phyloP scores from a whole-genome alignment of 352 stramenopile genomes.

The Globisporangium spiculum region DNA sequence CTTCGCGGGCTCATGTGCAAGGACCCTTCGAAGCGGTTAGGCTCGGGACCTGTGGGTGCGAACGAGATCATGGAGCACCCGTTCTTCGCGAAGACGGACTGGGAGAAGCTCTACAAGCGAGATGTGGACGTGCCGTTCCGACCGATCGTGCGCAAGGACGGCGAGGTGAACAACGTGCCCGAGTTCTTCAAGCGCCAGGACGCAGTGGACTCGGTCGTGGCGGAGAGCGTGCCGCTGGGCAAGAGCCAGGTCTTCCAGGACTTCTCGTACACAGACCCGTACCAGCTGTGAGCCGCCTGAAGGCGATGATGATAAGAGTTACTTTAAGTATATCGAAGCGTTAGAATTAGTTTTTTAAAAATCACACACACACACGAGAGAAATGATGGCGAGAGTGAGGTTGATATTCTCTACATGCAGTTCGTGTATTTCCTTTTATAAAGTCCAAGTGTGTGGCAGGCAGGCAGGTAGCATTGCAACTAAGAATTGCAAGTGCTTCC shows the following conservation, averaged over 20 bases:
- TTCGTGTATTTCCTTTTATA: neutral
- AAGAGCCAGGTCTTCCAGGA: constrained; percentile 73
- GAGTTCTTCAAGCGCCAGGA: constrained; percentile 84
- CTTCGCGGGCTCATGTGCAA: constrained; percentile 70
- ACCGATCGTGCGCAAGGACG: constrained; percentile 65
- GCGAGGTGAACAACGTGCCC: constrained; percentile 72
- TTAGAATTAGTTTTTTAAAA: constrained; percentile 8
- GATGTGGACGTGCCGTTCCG: constrained; percentile 62
- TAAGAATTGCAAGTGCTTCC: too few species aligned
- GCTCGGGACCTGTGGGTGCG: constrained; percentile 59
- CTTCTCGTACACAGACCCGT: constrained; percentile 78
- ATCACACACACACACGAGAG: neutral
- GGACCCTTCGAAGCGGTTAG: constrained; percentile 72
- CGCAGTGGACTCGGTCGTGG: constrained; percentile 65
- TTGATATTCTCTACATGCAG: neutral
- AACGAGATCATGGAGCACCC: constrained; percentile 84
- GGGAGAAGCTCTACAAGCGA: constrained; percentile 79
- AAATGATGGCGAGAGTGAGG: neutral
- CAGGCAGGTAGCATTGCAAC: too few species aligned
- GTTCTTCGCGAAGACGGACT: constrained; percentile 78
- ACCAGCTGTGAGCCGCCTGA: constrained; percentile 37
- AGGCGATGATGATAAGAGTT: neutral
- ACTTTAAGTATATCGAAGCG: neutral
- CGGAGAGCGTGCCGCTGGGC: constrained; percentile 45
- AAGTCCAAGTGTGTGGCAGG: neutral